Evolutionary conservation across 352 stramenopile species (phyloP), one percentile per base, ranked within the genome.

Genomic region (Plasmopara muralis): DNA sequence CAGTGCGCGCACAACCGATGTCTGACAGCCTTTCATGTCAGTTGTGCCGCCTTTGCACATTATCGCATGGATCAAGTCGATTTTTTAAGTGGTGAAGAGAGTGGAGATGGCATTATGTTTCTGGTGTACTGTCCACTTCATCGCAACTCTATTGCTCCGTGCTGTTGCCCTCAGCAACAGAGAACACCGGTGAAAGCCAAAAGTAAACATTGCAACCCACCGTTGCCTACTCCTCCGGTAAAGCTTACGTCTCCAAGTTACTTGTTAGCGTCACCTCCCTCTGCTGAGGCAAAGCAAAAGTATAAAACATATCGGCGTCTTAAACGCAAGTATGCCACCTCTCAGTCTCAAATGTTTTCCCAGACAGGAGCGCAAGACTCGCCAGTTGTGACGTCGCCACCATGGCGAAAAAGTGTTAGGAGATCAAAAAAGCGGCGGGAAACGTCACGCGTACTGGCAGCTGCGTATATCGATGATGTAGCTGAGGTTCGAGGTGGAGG

Each of bases 1-100:
- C 83, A 94, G 49, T 94, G 83, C 35, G 81, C 77, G 2, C 66
- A 86, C 54, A 81, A 83, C 54, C 66, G 69, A 20, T 94, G 83
- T 31, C 50, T 94, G 9, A 37, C 57, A 25, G 78, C 81, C 6
- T 94, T 94, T 60, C 83, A 94, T 55, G 79, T 91, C 15, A 91
- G 74, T 33, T 94, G 83, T 41, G 83, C 77, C 16, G 70, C 68
- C 4, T 72, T 56, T 53, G 80, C 78, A 5, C 57, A 73, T 10
- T 88, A 86, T 57, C 60, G 62, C 18, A 77, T 89, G 48, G 60
- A 83, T 31, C 74, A 89, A 58, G 12, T 75, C 20, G 66, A 72
- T n/a, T 47, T 53, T 25, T 50, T 49, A 5, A 57, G 31, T 12
- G 10, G 31, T 35, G 31, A 80, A 29, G 43, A 62, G 9, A 58